Percentiles rank a stretch among this genome's conserved stretches.
Evolutionary conservation across 352 stramenopile species (phyloP).

Genomic region (Discostella stelligera): DNA sequence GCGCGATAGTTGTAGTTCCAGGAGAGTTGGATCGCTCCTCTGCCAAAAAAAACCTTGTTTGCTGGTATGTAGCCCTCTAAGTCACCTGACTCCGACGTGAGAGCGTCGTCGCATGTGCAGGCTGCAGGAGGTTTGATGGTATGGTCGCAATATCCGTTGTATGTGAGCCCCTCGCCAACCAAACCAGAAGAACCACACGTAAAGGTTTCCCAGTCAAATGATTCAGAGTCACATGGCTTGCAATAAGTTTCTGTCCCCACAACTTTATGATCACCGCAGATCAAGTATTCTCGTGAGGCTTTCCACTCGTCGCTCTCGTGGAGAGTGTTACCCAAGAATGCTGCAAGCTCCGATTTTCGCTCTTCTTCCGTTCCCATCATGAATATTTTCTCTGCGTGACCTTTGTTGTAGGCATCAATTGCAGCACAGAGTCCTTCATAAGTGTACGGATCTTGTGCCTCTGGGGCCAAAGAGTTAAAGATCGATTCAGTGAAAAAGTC

Average conservation of each 20-base stretch:
- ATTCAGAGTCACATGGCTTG: conserved; percentile 46
- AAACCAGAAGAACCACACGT: conserved; percentile 43
- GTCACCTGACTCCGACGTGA: conserved; percentile 16
- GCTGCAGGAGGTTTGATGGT: conserved; percentile 41
- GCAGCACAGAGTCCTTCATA: conserved; percentile 51
- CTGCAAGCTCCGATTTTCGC: conserved; percentile 39
- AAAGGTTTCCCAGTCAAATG: conserved; percentile 55
- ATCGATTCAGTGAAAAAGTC: conserved; percentile 48
- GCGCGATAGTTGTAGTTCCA: conserved; percentile 59
- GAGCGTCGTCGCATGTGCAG: conserved; percentile 41
- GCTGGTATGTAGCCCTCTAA: conserved; percentile 49
- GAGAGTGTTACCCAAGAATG: conserved; percentile 49
- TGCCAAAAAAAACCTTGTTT: conserved; percentile 47
- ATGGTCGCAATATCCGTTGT: conserved; percentile 54
- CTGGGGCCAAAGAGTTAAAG: conserved; percentile 41
- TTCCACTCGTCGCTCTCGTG: conserved; percentile 56
- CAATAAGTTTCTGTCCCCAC: conserved; percentile 39
- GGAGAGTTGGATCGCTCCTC: conserved; percentile 37
- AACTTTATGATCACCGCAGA: conserved; percentile 49
- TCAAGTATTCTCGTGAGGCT: conserved; percentile 51
- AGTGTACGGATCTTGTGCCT: conserved; percentile 46
- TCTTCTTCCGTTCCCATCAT: conserved; percentile 55
- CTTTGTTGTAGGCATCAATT: conserved; percentile 57
- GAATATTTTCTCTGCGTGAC: conserved; percentile 56
- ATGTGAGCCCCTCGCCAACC: conserved; percentile 45